These are phyloP conservation scores for Globisporangium emineosum DNA, from an alignment of 352 stramenopile species.

Conservation along the genomic window DNA sequence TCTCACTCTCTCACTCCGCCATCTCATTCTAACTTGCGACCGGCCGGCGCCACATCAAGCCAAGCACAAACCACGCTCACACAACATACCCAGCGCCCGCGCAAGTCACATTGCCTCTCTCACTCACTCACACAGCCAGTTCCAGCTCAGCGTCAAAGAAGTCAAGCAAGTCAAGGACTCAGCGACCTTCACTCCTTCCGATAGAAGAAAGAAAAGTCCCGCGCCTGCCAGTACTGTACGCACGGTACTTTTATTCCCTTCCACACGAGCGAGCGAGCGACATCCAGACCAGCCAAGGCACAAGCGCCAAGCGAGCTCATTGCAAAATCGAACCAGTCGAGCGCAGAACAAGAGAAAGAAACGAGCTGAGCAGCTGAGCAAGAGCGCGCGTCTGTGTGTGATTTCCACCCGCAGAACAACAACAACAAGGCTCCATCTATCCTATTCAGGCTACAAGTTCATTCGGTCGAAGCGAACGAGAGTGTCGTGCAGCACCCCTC, in stretches of 20 bases:
- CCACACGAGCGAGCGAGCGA: not conserved
- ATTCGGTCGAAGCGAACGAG: not conserved
- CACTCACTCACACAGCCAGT: not conserved
- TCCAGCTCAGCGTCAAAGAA: not conserved
- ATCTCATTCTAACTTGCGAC: slow-evolving; percentile 18
- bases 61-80: no score
- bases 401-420: slow-evolving; percentile 5
- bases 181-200: slow-evolving; percentile 6
- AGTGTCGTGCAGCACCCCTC: not conserved
- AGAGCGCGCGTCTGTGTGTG: not conserved
- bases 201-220: slow-evolving; percentile 1
- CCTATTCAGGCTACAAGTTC: not conserved
- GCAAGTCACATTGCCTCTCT: not conserved
- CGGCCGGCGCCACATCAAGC: slow-evolving; percentile 1
- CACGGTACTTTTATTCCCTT: not conserved
- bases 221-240: not conserved
- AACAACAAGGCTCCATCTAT: not conserved
- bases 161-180: not conserved
- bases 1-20: not conserved
- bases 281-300: slow-evolving; percentile 5
- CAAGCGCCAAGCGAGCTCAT: not conserved
- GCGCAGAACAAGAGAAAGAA: not conserved
- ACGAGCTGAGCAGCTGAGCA: not conserved
- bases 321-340: slow-evolving; percentile 13
- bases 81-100: not conserved